These are phyloP conservation scores for Fomitopsis serialis DNA, from an alignment of 768 basidiomycete genomes.

Conservation along the genomic window DNA sequence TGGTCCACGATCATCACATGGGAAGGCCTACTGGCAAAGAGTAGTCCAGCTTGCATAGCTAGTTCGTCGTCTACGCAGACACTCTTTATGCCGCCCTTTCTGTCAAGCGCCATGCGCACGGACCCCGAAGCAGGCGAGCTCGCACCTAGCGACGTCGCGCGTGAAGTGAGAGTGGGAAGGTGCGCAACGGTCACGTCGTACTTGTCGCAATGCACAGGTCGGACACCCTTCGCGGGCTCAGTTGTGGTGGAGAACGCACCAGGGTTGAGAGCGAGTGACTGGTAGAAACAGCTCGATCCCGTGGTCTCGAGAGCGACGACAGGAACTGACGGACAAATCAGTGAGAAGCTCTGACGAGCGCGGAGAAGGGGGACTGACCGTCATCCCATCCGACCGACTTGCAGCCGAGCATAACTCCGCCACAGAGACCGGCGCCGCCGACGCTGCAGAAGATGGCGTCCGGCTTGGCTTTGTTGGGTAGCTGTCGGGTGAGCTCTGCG, in stretches of 20 bases:
- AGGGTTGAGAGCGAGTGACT: constrained; percentile 57
- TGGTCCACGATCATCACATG: neutral
- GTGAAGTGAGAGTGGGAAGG: constrained; percentile 52
- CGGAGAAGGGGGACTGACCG: constrained; percentile 31
- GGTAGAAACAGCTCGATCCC: constrained; percentile 71
- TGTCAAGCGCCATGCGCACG: constrained; percentile 53
- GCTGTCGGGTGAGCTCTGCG: constrained; percentile 51
- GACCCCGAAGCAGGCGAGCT: constrained; percentile 56
- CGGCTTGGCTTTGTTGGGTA: constrained; percentile 40
- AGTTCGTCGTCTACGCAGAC: constrained; percentile 64
- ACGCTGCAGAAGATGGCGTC: constrained; percentile 75
- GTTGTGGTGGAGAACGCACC: constrained; percentile 27
- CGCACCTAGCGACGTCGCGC: constrained; percentile 69
- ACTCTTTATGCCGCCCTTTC: constrained; percentile 47
- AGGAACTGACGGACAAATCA: constrained; percentile 38
- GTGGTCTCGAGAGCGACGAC: constrained; percentile 64
- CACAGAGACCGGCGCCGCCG: constrained; percentile 69
- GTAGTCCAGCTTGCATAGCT: constrained; percentile 54
- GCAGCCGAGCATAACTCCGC: constrained; percentile 66
- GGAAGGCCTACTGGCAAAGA: constrained; percentile 50
- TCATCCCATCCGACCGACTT: constrained; percentile 59
- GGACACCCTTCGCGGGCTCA: constrained; percentile 35
- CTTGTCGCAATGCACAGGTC: constrained; percentile 32
- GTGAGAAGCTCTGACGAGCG: neutral
- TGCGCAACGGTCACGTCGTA: constrained; percentile 51